phyloP scores from a whole-genome alignment of 768 basidiomycete genomes.

The Suillus paluster region DNA sequence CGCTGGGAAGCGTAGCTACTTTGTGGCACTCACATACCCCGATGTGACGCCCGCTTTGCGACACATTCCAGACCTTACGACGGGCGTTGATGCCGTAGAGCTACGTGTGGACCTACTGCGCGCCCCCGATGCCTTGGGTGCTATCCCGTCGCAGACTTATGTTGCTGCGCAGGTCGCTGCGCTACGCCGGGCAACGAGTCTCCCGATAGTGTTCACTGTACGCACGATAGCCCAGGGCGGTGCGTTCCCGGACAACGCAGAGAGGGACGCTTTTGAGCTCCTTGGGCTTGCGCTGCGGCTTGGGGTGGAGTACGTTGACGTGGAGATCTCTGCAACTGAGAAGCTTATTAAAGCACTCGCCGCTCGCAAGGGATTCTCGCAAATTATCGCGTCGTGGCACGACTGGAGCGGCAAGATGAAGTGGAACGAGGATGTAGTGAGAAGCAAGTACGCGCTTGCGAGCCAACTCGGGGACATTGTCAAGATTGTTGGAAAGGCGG shows the following conservation, averaged over 20 bases:
- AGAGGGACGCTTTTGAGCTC: constrained; percentile 74
- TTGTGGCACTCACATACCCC: constrained; percentile 91
- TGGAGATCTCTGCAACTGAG: constrained; percentile 81
- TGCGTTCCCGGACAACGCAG: constrained; percentile 79
- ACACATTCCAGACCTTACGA: constrained; percentile 70
- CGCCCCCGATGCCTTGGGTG: constrained; percentile 48
- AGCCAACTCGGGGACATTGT: constrained; percentile 80
- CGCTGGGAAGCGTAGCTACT: constrained; percentile 75
- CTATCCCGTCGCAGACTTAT: constrained; percentile 70
- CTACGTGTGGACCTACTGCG: constrained; percentile 91
- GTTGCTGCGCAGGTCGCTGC: constrained; percentile 82
- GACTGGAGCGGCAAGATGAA: constrained; percentile 87
- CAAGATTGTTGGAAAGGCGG: constrained; percentile 91
- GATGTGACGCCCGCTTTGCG: constrained; percentile 74
- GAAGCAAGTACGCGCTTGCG: constrained; percentile 72
- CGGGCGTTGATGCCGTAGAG: constrained; percentile 92
- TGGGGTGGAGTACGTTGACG: constrained; percentile 92
- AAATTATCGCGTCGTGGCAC: constrained; percentile 93
- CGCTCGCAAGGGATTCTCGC: constrained; percentile 67
- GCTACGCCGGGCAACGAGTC: constrained; percentile 71
- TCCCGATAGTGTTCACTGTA: constrained; percentile 94
- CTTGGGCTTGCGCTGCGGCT: constrained; percentile 78
- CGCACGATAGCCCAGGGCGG: constrained; percentile 90
- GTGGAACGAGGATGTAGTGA: constrained; percentile 74
- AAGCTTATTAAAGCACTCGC: constrained; percentile 62